Evolutionary conservation across 208 protist species (phyloP).

Genomic region (Trypanosoma melophagium): DNA sequence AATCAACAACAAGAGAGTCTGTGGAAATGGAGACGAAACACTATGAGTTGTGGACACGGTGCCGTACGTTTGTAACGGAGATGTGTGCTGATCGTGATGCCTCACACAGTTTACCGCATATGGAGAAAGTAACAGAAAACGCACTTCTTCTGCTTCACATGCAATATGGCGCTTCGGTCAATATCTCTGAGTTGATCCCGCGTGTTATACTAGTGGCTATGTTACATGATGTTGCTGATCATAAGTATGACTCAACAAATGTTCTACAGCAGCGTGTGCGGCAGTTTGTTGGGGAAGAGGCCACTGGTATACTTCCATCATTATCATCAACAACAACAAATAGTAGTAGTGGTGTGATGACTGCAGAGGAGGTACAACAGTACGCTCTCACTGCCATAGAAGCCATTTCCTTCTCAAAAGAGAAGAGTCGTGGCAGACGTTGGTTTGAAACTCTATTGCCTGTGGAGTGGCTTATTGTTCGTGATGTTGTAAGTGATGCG

Average conservation of each 20-base stretch:
- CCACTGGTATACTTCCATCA: not conserved
- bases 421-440: conserved; percentile 61
- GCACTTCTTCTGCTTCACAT: conserved; percentile 68
- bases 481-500: conserved; percentile 79
- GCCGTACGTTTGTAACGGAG: conserved; percentile 53
- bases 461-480: conserved; percentile 52
- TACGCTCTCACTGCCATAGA: conserved; percentile 35
- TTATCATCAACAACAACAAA: too few relatives aligned
- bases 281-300: conserved; percentile 35
- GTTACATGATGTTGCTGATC: conserved; percentile 87
- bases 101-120: conserved; percentile 75
- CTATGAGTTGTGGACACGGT: conserved; percentile 63
- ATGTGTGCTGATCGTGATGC: conserved; percentile 63
- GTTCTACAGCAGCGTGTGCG: conserved; percentile 33
- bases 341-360: not conserved
- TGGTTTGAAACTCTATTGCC: conserved; percentile 64
- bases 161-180: conserved; percentile 20
- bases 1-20: not conserved
- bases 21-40: conserved; percentile 49
- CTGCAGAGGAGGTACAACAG: not conserved
- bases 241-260: conserved; percentile 77
- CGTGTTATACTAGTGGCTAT: conserved; percentile 77
- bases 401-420: conserved; percentile 83
- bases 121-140: conserved; percentile 72
- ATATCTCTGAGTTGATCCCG: conserved; percentile 2